Percentiles rank a stretch among this genome's conserved stretches.
Evolutionary conservation across 805 yeast species (phyloP).

Genomic region (Vanderwaltozyma yarrowii): DNA sequence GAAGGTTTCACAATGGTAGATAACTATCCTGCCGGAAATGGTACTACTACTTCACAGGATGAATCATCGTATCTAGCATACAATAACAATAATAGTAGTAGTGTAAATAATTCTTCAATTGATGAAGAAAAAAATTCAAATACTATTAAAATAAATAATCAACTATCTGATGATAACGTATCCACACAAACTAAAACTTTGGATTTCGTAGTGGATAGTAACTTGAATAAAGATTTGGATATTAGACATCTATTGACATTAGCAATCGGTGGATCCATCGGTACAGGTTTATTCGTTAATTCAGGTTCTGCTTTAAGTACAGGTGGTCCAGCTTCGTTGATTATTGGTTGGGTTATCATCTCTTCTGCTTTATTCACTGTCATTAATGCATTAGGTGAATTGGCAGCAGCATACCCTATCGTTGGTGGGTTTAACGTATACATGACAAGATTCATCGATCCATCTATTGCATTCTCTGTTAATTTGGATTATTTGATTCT

Average conservation of each 20-base stretch:
- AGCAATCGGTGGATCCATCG: constrained; percentile 59
- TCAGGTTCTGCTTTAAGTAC: constrained; percentile 47
- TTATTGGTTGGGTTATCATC: constrained; percentile 45
- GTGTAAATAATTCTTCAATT: too few species aligned
- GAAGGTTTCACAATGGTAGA: not conserved
- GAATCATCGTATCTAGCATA: too few species aligned
- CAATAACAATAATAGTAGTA: too few species aligned
- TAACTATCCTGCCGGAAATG: too few species aligned
- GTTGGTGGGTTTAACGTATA: constrained; percentile 44
- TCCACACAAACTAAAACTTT: too few species aligned
- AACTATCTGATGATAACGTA: not conserved
- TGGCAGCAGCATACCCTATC: constrained; percentile 44
- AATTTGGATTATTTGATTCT: constrained; percentile 45
- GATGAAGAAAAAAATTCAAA: not conserved
- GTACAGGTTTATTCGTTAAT: constrained; percentile 61
- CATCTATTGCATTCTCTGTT: constrained; percentile 46
- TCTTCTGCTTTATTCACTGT: constrained; percentile 53
- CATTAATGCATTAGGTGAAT: constrained; percentile 43
- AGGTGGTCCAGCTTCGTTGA: constrained; percentile 58
- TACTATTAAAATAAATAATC: not conserved
- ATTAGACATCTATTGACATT: constrained; percentile 49
- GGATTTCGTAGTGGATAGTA: constrained; percentile 8
- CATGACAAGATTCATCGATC: constrained; percentile 43
- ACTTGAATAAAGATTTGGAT: constrained; percentile 17
- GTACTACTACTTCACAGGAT: too few species aligned